Evolutionary conservation across 1,139 yeast species (phyloP), one percentile per base, ranked within the genome.

Genomic region (Blastobotrys aristatus): DNA sequence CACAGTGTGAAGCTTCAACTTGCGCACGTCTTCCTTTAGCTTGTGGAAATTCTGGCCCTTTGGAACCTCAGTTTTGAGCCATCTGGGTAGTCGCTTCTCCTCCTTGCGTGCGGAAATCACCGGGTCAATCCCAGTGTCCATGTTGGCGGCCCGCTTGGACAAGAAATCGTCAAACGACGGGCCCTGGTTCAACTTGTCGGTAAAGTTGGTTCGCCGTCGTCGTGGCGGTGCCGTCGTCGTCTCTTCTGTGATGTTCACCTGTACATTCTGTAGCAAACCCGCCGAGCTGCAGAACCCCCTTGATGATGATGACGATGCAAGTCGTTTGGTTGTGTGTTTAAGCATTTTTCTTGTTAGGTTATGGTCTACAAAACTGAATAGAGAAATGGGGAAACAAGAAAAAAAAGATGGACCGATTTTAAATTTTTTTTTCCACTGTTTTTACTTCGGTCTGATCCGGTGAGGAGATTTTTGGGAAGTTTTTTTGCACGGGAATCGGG

Each of bases 1-100:
- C 27, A 94, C 99, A 0, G 98, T 90, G 35, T 96, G 85, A 48
- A 94, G 72, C 55, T 88, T 88, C 53, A 94, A 71, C 53, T 94
- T 97, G 53, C 90, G 75, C 35, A 94, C 84, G 62, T 94, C 99
- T 40, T 81, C 77, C 63, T 90, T 89, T 57, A 94, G 74, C 58
- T 79, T 82, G 60, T 82, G 82, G 67, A 79, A 92, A 40, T 85
- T 82, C 55, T 80, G 75, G 42, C 98, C 98, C 69, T 86, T 87
- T 14, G 98, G 98, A 56, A 92, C 89, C 6, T 95, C 95, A 2
- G 92, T 96, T 65, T 87, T 89, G 49, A 94, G 75, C 99, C 99
- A 94, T 48, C 78, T 70, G 4, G 99, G 99, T 50, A 94, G 73
- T 58, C 96, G 74, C 27, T 82, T 86, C 2, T 83, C 84, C 33